Conservation (phyloP, 352 stramenopile genomes). For the Lagenidium sp. region DNA sequence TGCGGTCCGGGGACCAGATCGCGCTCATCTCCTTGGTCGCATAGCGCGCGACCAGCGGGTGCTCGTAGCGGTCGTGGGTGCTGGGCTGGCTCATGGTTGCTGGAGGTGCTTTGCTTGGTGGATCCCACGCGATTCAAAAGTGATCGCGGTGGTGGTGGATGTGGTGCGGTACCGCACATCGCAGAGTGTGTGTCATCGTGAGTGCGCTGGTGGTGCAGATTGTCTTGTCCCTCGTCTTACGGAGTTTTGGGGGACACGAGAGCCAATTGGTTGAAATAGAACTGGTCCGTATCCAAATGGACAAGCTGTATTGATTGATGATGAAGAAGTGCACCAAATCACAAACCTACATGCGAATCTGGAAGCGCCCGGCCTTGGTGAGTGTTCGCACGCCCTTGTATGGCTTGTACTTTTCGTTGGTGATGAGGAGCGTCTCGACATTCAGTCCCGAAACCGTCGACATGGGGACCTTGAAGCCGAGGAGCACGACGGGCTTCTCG, state of each 20-base stretch:
- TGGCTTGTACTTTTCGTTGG: conserved; percentile 96
- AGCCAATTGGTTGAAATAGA: no score
- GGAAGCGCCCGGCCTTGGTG: conserved; percentile 93
- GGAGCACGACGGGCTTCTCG: conserved; percentile 91
- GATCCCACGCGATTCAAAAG: conserved; percentile 4
- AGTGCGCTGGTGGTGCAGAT: no score
- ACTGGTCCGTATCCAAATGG: no score
- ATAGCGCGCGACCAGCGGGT: conserved; percentile 91
- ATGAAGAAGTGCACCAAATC: conserved; percentile 1
- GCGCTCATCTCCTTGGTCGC: conserved; percentile 99
- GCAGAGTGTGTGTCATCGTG: no score
- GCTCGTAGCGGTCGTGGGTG: conserved; percentile 78
- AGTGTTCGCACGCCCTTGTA: conserved; percentile 98
- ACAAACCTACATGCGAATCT: conserved; percentile 83
- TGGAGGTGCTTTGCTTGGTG: conserved; percentile 8
- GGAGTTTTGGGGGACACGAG: no score
- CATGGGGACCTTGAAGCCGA: conserved; percentile 96
- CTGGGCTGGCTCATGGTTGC: conserved; percentile 26
- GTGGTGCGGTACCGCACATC: no score
- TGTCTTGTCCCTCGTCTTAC: no score
- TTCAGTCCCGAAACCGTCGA: conserved; percentile 93
- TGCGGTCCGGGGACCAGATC: conserved; percentile 97
- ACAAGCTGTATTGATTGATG: background rate
- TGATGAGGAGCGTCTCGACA: conserved; percentile 92
- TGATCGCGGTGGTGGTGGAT: conserved; percentile 13